Percentiles rank a stretch among this genome's conserved stretches.
These are phyloP conservation scores for Euphorbia lathyris DNA, from an alignment of 345 rosid genomes.

Conservation along the genomic window DNA sequence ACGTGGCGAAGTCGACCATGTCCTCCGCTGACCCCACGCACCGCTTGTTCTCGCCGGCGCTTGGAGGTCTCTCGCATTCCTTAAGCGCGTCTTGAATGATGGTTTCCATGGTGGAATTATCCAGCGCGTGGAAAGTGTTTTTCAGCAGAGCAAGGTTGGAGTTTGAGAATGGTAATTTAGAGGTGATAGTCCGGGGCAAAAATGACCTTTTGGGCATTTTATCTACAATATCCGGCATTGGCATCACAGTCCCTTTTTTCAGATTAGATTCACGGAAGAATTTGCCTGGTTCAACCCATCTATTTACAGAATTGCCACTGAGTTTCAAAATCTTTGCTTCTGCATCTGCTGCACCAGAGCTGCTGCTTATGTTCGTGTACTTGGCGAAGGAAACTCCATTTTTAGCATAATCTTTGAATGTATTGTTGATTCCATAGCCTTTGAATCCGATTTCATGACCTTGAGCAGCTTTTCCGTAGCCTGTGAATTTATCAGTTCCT, in stretches of 20 bases:
- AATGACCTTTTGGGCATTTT: slow-evolving; percentile 90
- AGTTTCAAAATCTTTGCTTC: neutral
- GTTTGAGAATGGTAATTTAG: slow-evolving; percentile 62
- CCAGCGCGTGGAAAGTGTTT: slow-evolving; percentile 47
- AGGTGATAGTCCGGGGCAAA: slow-evolving; percentile 64
- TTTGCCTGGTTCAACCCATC: slow-evolving; percentile 81
- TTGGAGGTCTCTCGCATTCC: slow-evolving; percentile 74
- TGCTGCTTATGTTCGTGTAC: neutral
- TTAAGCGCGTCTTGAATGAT: slow-evolving; percentile 47
- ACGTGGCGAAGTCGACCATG: slow-evolving; percentile 81
- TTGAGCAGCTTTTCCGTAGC: slow-evolving; percentile 21
- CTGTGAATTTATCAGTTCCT: slow-evolving; percentile 28
- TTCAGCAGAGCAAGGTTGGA: slow-evolving; percentile 29
- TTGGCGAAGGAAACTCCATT: slow-evolving; percentile 13
- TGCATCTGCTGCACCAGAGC: slow-evolving; percentile 9
- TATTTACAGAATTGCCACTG: slow-evolving; percentile 46
- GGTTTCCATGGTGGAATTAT: slow-evolving; percentile 56
- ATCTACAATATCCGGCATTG: slow-evolving; percentile 84
- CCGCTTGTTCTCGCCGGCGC: slow-evolving; percentile 71
- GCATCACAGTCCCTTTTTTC: slow-evolving; percentile 62
- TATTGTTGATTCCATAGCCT: slow-evolving; percentile 24
- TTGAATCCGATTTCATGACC: slow-evolving; percentile 23
- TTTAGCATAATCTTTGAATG: slow-evolving; percentile 31
- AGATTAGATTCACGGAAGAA: slow-evolving; percentile 71
- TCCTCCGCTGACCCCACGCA: slow-evolving; percentile 88